Conservation (phyloP, 441 rosid species). For the Lepidium campestre region DNA sequence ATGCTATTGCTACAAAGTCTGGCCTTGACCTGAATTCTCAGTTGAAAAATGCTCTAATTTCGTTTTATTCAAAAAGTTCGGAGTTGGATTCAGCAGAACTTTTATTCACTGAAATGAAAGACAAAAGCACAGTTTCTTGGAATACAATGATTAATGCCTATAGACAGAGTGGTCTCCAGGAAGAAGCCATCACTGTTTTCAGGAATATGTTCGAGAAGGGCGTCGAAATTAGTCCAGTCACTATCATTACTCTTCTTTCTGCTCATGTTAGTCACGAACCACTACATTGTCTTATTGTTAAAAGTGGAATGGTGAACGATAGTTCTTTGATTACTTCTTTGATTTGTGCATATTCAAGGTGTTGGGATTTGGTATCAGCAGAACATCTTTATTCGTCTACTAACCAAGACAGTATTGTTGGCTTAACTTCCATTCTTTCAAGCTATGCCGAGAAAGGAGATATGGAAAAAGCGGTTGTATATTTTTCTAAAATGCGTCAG, state of each 20-base stretch:
- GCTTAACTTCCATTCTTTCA: conserved; percentile 61
- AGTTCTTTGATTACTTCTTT: conserved; percentile 50
- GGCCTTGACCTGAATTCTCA: conserved; percentile 48
- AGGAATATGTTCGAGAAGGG: conserved; percentile 41
- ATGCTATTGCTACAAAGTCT: conserved; percentile 46
- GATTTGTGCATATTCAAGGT: conserved; percentile 52
- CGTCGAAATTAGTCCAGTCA: conserved; percentile 45
- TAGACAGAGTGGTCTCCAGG: conserved; percentile 47
- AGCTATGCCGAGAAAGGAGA: conserved; percentile 62
- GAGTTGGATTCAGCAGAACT: conserved; percentile 45
- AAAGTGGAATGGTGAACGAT: conserved; percentile 45
- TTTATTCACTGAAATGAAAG: conserved; percentile 43
- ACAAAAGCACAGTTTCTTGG: conserved; percentile 57
- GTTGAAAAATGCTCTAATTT: conserved; percentile 51
- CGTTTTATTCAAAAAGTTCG: conserved; percentile 56
- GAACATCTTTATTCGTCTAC: conserved; percentile 39
- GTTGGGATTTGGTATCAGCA: conserved; percentile 44
- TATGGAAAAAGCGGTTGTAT: conserved; percentile 31
- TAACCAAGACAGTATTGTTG: conserved; percentile 44
- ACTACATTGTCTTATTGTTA: conserved; percentile 50
- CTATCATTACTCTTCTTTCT: conserved; percentile 54
- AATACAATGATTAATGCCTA: conserved; percentile 70
- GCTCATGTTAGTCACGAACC: conserved; percentile 42
- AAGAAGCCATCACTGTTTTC: conserved; percentile 47
- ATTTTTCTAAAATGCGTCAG: conserved; percentile 42